These are phyloP conservation scores for Podospora conica DNA, from an alignment of 495 filamentous ascomycete species.

Conservation along the genomic window DNA sequence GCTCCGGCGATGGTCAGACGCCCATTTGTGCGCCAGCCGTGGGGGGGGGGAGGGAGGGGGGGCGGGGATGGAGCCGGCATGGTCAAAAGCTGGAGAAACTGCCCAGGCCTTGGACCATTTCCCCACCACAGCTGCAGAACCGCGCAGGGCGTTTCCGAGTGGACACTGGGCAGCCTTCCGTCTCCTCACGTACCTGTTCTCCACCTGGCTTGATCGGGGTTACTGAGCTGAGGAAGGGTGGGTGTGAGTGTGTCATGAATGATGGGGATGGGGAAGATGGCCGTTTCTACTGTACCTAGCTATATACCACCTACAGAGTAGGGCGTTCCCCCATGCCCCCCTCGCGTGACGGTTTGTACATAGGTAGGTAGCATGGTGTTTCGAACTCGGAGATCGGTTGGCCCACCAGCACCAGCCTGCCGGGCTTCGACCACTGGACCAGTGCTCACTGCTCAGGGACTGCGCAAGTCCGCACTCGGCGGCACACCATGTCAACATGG, in stretches of 20 bases:
- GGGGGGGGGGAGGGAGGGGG: background rate
- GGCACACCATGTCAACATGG: constrained; percentile 2
- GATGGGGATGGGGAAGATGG: background rate
- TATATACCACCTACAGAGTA: background rate
- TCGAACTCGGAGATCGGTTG: background rate
- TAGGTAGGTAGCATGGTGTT: background rate
- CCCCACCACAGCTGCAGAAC: background rate
- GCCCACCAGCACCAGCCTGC: background rate
- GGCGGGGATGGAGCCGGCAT: background rate
- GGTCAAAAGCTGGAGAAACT: background rate
- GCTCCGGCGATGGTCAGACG: background rate
- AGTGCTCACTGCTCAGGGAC: background rate
- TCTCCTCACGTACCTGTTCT: background rate
- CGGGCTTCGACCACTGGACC: background rate
- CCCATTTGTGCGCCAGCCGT: background rate
- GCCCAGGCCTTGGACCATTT: background rate
- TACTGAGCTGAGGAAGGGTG: background rate
- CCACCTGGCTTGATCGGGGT: background rate
- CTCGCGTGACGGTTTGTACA: background rate
- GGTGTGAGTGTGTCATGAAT: background rate
- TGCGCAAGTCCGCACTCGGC: background rate
- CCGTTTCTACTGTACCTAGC: background rate
- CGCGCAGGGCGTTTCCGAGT: too few relatives aligned
- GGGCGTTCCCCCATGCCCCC: background rate
- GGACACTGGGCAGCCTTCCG: too few relatives aligned